Base-by-base conservation (phyloP, 2,329 filamentous ascomycete genomes). In the Sarocladium strictum region DNA sequence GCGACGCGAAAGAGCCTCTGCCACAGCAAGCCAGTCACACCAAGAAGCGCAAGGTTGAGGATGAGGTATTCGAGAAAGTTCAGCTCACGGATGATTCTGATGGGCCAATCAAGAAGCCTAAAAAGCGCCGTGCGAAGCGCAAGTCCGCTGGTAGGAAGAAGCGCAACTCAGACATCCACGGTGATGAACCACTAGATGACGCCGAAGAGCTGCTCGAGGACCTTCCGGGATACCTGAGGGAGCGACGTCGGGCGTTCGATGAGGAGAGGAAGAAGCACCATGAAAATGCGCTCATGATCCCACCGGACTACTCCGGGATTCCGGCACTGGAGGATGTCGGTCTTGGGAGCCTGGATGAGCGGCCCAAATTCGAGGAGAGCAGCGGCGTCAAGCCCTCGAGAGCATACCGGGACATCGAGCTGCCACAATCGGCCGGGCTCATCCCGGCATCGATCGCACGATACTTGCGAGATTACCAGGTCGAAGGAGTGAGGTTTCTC, bases 381-480 rank as follows among this genome's bases (percentile, higher is more conserved):
- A 73, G 76, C 63, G 72, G 76, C 2, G 72, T 87, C 53, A 84
- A 81, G 53, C 85, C 89, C 0, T 86, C 81, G 32, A 79, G 86
- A 14, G 75, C 77, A 0, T 92, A 94, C 68, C 76, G 85, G 62
- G 89, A 95, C 59, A 86, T 96, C 49, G 75, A 82, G 45, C 76
- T 97, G 23, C 79, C 81, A 14, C 84, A 85, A 60, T 95, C 92
- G 1, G 80, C 83, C 1, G 93, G 92, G 0, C 65, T 91, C 3
- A 91, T 99, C 37, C 94, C 94, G 0, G 91, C 89, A 0, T 83
- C 90, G 0, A 90, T 97, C 54, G 92, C 93, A 0, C 92, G 94
- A 65, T 97, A 94, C 72, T 75, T 99, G 50, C 84, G 94, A 57
- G 89, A 92, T 59, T 99, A 99, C 63, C 94, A 99, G 67, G 77